Percentiles rank a stretch among this genome's conserved stretches.
phyloP scores from a whole-genome alignment of 2,329 filamentous ascomycete species.

The Xenoacremonium recifei region DNA sequence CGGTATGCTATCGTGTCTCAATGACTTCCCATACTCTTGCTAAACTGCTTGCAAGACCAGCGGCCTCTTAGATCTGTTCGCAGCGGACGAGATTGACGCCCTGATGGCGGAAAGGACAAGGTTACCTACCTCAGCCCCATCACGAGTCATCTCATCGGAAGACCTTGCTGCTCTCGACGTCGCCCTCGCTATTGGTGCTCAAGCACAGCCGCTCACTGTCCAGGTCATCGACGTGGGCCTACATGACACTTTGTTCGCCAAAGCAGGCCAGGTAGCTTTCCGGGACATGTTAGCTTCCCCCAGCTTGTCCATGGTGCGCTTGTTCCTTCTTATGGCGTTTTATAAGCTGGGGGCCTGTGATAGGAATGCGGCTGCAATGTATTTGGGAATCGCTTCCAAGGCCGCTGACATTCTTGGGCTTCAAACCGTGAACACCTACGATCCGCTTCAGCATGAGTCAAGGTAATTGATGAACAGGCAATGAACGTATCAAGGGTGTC shows the following conservation, averaged over 20 bases:
- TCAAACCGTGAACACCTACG: too few species aligned
- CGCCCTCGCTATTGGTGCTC: slow-evolving; percentile 49
- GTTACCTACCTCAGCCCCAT: background rate
- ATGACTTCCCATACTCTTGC: background rate
- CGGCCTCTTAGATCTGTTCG: slow-evolving; percentile 12
- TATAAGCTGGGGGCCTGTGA: slow-evolving; percentile 57
- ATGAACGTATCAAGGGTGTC: too few species aligned
- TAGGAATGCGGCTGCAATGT: slow-evolving; percentile 57
- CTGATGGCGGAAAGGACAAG: slow-evolving; percentile 1
- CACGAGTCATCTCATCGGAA: slow-evolving; percentile 1
- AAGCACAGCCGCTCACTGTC: slow-evolving; percentile 28
- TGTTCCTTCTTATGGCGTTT: slow-evolving; percentile 53
- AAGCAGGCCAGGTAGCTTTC: slow-evolving; percentile 47
- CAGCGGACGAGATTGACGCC: slow-evolving; percentile 3
- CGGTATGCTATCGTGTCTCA: slow-evolving; percentile 4
- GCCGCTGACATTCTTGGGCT: slow-evolving; percentile 51
- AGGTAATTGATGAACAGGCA: too few species aligned
- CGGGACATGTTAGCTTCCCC: slow-evolving; percentile 49
- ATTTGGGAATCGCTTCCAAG: slow-evolving; percentile 52
- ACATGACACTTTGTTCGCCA: slow-evolving; percentile 36
- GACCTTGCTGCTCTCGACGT: slow-evolving; percentile 13
- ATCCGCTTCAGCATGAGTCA: too few species aligned
- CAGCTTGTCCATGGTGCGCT: slow-evolving; percentile 46
- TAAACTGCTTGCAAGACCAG: slow-evolving; percentile 6
- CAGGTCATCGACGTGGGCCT: slow-evolving; percentile 17